These are phyloP conservation scores for Erodium maritimum DNA, from an alignment of 345 rosid genomes.

Conservation along the genomic window DNA sequence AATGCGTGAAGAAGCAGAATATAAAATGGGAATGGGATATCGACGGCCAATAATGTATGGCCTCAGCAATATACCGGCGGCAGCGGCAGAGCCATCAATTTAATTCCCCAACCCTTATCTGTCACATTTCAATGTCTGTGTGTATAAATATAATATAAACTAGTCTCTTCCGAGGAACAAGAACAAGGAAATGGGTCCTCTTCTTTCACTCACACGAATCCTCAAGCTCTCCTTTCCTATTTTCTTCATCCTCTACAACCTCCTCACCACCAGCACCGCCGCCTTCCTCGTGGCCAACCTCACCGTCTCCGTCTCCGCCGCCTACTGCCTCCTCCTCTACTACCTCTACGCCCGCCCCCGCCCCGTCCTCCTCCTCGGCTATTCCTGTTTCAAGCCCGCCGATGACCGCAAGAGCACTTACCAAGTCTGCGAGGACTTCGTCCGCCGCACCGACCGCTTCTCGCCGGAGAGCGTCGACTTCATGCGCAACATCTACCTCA, in stretches of 20 bases:
- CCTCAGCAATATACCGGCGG: too few relatives aligned
- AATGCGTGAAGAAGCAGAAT: too few relatives aligned
- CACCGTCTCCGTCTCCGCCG: neutral
- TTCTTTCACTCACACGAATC: neutral
- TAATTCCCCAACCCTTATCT: too few relatives aligned
- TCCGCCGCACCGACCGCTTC: constrained; percentile 9
- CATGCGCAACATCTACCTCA: constrained; percentile 12
- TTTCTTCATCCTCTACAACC: constrained; percentile 8
- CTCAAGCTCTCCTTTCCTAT: constrained; percentile 3
- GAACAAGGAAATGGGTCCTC: too few relatives aligned
- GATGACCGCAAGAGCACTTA: constrained; percentile 13
- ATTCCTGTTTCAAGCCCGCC: constrained; percentile 14
- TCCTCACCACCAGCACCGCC: neutral
- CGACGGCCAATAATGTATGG: too few relatives aligned
- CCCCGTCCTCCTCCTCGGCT: constrained; percentile 13
- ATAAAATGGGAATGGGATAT: too few relatives aligned
- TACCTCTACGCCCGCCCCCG: neutral
- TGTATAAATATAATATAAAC: too few relatives aligned
- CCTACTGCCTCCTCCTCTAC: neutral
- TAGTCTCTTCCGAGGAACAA: too few relatives aligned
- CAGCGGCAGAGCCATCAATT: too few relatives aligned
- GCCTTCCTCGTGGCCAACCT: neutral
- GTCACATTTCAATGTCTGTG: too few relatives aligned
- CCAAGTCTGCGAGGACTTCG: constrained; percentile 5
- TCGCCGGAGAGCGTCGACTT: constrained; percentile 13